These are phyloP conservation scores for Caloboletus firmus DNA, from an alignment of 1,284 basidiomycete genomes.

Conservation along the genomic window DNA sequence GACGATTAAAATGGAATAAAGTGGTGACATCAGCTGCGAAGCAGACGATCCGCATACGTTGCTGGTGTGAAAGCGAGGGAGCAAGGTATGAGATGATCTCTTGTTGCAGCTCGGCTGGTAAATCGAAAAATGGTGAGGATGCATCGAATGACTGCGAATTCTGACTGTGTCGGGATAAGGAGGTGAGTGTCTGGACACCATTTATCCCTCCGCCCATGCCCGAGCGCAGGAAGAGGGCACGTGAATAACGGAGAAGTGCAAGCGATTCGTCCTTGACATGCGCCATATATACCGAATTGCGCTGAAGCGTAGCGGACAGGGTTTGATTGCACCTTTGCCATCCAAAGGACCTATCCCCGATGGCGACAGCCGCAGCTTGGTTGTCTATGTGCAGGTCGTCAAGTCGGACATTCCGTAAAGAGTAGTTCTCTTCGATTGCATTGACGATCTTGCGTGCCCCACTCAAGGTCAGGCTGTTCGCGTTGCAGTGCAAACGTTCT, in stretches of 20 bases:
- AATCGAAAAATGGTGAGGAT: slow-evolving; percentile 35
- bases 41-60: slow-evolving; percentile 54
- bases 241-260: slow-evolving; percentile 50
- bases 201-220: background rate
- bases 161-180: slow-evolving; percentile 4
- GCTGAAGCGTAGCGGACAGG: slow-evolving; percentile 42
- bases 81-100: slow-evolving; percentile 60
- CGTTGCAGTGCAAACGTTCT: slow-evolving; percentile 32
- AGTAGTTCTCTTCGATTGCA: slow-evolving; percentile 49
- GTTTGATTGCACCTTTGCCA: slow-evolving; percentile 35
- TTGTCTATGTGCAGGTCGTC: slow-evolving; percentile 40
- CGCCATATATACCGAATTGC: slow-evolving; percentile 37
- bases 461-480: slow-evolving; percentile 31
- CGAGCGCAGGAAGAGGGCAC: slow-evolving; percentile 47
- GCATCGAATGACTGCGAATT: slow-evolving; percentile 10
- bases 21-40: slow-evolving; percentile 55
- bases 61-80: slow-evolving; percentile 55
- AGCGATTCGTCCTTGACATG: slow-evolving; percentile 51
- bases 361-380: slow-evolving; percentile 5
- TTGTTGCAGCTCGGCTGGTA: slow-evolving; percentile 64
- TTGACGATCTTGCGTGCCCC: slow-evolving; percentile 45
- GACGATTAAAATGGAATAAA: slow-evolving; percentile 42
- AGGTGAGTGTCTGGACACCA: background rate
- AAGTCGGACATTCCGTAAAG: slow-evolving; percentile 50
- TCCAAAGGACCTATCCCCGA: slow-evolving; percentile 35